Evolutionary conservation across 306 rosid genomes (phyloP).

Genomic region (Castanea mollissima): DNA sequence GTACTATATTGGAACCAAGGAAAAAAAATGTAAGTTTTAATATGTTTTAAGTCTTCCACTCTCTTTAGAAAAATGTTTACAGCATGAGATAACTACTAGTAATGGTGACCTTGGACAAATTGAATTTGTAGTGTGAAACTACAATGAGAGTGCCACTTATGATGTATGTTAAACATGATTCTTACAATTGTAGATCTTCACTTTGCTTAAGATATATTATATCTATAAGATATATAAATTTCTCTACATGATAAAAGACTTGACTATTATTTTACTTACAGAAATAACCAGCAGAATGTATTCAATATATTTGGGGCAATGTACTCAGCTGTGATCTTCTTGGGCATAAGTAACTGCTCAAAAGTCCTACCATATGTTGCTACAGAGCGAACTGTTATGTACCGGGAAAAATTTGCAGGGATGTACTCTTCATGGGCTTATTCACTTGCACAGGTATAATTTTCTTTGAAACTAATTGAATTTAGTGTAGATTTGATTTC

Average conservation of each 20-base stretch:
- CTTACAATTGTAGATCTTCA: background rate
- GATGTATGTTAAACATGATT: too few relatives aligned
- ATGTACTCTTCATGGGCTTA: background rate
- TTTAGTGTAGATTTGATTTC: background rate
- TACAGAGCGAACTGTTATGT: background rate
- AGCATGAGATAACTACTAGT: too few relatives aligned
- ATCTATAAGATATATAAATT: background rate
- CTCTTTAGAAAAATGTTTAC: background rate
- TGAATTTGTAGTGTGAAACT: too few relatives aligned
- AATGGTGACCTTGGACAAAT: background rate
- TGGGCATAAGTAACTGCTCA: background rate
- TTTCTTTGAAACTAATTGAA: background rate
- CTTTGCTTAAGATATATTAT: background rate
- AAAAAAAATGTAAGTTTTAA: background rate
- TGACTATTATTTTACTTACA: background rate
- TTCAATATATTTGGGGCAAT: background rate
- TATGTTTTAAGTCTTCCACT: background rate
- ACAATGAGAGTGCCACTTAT: too few relatives aligned
- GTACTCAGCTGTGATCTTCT: background rate
- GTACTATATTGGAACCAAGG: conserved; percentile 30
- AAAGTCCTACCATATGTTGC: background rate
- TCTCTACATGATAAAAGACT: background rate
- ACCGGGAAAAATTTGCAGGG: background rate
- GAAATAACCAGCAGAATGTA: background rate
- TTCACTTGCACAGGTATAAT: background rate